Evolutionary conservation across 1,284 basidiomycete genomes (phyloP).

Genomic region (Ceratobasidium sp.): DNA sequence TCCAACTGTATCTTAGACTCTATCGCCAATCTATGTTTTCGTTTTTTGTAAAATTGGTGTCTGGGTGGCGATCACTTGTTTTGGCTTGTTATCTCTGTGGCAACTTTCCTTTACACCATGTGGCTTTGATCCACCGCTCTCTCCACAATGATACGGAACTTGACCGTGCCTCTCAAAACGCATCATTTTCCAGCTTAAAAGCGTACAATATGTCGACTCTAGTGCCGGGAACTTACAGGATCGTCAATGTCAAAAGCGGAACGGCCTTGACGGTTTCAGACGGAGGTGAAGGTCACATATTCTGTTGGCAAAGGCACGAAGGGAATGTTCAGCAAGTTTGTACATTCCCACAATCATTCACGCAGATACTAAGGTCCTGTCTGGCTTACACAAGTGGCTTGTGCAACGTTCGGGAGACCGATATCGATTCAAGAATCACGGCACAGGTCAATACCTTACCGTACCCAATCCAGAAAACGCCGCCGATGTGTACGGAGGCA

Average conservation of each 20-base stretch:
- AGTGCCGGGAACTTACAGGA: conserved; percentile 18
- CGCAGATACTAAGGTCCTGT: too few species aligned
- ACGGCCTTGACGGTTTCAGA: conserved; percentile 14
- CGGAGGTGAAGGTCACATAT: neutral
- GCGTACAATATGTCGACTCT: neutral
- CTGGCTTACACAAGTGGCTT: neutral
- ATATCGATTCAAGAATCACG: conserved; percentile 13
- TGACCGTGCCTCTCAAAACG: neutral
- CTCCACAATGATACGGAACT: neutral
- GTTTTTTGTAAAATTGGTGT: too few species aligned
- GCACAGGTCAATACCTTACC: neutral
- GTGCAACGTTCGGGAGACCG: neutral
- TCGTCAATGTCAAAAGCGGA: neutral
- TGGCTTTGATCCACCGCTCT: neutral
- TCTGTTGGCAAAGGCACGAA: conserved; percentile 13
- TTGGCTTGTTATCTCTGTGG: neutral
- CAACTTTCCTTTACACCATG: neutral
- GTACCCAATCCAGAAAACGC: neutral
- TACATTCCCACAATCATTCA: neutral
- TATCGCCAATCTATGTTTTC: too few species aligned
- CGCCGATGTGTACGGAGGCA: neutral
- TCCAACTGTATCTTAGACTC: neutral
- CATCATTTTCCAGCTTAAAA: neutral
- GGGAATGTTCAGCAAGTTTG: neutral
- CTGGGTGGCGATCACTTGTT: too few species aligned